Evolutionary conservation across 371 early-diverging fungal genomes (phyloP).

Genomic region (Haplosporangium sp.): DNA sequence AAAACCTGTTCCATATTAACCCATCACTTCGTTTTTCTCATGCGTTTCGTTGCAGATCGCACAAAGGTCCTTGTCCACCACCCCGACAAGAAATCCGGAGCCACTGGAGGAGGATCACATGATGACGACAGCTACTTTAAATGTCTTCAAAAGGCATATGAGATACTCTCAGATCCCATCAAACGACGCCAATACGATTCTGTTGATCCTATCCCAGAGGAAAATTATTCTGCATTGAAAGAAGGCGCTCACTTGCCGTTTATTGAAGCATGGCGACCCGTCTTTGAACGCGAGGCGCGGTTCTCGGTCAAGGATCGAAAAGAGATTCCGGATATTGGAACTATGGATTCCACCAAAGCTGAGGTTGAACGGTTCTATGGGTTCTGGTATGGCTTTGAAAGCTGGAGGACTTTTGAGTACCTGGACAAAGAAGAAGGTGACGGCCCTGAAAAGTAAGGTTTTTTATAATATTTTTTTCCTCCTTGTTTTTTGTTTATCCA

Average conservation of each 20-base stretch:
- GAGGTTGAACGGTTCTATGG: slow-evolving; percentile 96
- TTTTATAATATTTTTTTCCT: background rate
- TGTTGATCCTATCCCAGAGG: slow-evolving; percentile 81
- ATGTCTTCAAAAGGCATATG: slow-evolving; percentile 97
- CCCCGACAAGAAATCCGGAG: slow-evolving; percentile 88
- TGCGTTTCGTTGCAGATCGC: slow-evolving; percentile 64
- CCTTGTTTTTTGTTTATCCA: background rate
- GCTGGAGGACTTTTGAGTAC: slow-evolving; percentile 98
- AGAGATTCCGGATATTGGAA: slow-evolving; percentile 87
- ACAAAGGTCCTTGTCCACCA: slow-evolving; percentile 89
- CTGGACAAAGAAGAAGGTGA: slow-evolving; percentile 96
- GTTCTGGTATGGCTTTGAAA: slow-evolving; percentile 96
- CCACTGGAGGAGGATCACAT: slow-evolving; percentile 21
- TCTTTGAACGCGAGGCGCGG: slow-evolving; percentile 90
- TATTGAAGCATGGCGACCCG: slow-evolving; percentile 87
- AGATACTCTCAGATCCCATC: slow-evolving; percentile 89
- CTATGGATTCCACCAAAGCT: slow-evolving; percentile 74
- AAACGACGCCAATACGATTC: slow-evolving; percentile 98
- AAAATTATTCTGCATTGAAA: slow-evolving; percentile 75
- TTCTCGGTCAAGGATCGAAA: slow-evolving; percentile 84
- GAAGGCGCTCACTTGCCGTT: slow-evolving; percentile 80
- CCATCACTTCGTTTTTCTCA: background rate
- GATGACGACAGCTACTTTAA: slow-evolving; percentile 97
- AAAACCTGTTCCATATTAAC: background rate
- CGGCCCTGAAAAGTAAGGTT: slow-evolving; percentile 75